A percentile compares a stretch with the other conserved stretches of the same genome.
phyloP scores from a whole-genome alignment of 176 grass and related monocot genomes.

The Chloris gayana region DNA sequence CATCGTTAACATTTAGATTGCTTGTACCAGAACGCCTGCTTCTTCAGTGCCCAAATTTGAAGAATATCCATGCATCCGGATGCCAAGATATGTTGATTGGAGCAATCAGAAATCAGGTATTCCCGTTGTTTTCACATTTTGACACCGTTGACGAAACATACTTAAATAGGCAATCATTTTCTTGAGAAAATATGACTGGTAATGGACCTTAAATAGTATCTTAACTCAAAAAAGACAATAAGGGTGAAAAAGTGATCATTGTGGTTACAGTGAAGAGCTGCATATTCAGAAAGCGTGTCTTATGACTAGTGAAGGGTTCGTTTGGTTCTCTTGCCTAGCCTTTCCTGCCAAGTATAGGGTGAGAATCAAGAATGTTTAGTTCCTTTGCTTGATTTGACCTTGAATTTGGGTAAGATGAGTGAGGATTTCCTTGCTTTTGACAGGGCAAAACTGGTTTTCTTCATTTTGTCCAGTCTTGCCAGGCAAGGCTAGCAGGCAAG shows the following conservation, averaged over 20 bases:
- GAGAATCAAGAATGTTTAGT: not conserved
- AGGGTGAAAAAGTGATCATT: not conserved
- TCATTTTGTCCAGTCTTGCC: not conserved
- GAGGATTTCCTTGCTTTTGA: not conserved
- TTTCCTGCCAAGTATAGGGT: not conserved
- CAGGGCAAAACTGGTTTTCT: not conserved
- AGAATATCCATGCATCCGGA: constrained; percentile 84
- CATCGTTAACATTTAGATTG: constrained; percentile 24
- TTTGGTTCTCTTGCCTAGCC: not conserved
- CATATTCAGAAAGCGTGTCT: not conserved
- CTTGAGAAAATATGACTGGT: not conserved
- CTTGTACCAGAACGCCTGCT: constrained; percentile 72
- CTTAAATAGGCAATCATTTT: not conserved
- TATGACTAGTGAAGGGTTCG: not conserved
- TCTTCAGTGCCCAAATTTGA: constrained; percentile 90
- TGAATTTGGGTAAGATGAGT: not conserved
- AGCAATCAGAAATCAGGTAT: constrained; percentile 95
- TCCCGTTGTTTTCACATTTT: not conserved
- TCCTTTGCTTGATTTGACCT: not conserved
- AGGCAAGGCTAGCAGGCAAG: not conserved
- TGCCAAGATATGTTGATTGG: constrained; percentile 93
- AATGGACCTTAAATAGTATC: not conserved
- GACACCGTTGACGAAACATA: not conserved
- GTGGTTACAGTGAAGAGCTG: not conserved
- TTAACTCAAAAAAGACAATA: not conserved